phyloP scores from a whole-genome alignment of 2,329 filamentous ascomycete species.

The Fusarium pseudograminearum region DNA sequence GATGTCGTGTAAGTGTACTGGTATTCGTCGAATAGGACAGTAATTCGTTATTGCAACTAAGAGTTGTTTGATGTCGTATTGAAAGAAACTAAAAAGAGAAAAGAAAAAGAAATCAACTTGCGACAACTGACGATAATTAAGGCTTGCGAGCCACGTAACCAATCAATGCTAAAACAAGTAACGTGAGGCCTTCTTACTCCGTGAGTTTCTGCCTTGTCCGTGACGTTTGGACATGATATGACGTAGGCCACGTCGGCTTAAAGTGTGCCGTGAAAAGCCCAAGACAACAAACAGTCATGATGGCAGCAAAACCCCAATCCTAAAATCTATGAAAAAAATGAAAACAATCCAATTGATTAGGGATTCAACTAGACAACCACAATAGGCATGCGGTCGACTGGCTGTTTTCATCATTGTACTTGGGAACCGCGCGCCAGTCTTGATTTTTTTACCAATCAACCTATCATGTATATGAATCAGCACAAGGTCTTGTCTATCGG shows the following conservation, averaged over 20 bases:
- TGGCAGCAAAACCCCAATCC: not conserved
- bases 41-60: not conserved
- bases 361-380: not conserved
- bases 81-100: not conserved
- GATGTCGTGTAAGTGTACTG: not conserved
- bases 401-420: not conserved
- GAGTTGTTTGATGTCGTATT: not conserved
- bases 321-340: not conserved
- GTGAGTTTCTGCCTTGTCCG: conserved; percentile 6
- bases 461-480: conserved; percentile 26
- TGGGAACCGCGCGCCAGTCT: conserved; percentile 11
- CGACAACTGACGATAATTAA: conserved; percentile 7
- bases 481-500: conserved; percentile 1
- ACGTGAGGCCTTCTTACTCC: conserved; percentile 18
- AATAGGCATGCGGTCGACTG: not conserved
- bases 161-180: conserved; percentile 19
- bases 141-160: conserved; percentile 17
- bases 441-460: not conserved
- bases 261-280: conserved; percentile 20
- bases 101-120: not conserved
- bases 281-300: conserved; percentile 4
- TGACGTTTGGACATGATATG: conserved; percentile 14
- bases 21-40: not conserved
- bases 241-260: conserved; percentile 32
- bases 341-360: not conserved